Conservation (phyloP, 768 basidiomycete species). For the Rhodotorula sphaerocarpa region DNA sequence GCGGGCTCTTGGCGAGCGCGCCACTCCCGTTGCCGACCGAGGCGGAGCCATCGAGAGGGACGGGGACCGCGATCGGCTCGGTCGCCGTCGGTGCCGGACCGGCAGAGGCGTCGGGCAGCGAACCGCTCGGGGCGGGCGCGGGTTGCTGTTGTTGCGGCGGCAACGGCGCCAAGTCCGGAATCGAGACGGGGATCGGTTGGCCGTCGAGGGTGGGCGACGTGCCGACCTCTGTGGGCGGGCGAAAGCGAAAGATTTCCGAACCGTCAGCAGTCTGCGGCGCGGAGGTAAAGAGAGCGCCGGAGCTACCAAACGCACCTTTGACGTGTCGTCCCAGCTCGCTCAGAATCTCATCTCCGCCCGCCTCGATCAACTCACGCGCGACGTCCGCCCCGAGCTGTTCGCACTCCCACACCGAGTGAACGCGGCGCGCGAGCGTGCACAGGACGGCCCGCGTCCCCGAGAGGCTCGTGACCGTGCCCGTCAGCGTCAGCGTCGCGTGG, state of each 20-base stretch:
- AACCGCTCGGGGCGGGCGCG: background rate
- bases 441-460: slow-evolving; percentile 67
- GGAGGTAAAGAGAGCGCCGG: background rate
- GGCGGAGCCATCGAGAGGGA: no score
- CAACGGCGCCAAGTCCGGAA: background rate
- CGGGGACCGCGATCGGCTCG: background rate
- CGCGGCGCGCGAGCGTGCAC: slow-evolving; percentile 52
- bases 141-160: background rate
- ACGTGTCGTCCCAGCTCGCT: slow-evolving; percentile 61
- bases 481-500: slow-evolving; percentile 52
- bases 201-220: background rate
- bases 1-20: slow-evolving; percentile 11
- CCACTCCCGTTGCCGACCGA: background rate
- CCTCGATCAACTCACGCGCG: slow-evolving; percentile 57
- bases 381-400: slow-evolving; percentile 61
- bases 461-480: slow-evolving; percentile 75
- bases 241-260: background rate
- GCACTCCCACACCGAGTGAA: slow-evolving; percentile 55
- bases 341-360: slow-evolving; percentile 69
- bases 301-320: slow-evolving; percentile 9
- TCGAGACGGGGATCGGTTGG: slow-evolving; percentile 1
- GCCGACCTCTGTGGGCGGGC: slow-evolving; percentile 3
- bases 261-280: background rate
- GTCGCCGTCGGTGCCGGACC: background rate
- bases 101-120: background rate